Evolutionary conservation across 768 basidiomycete genomes (phyloP).

Genomic region (Amanita thiersii): DNA sequence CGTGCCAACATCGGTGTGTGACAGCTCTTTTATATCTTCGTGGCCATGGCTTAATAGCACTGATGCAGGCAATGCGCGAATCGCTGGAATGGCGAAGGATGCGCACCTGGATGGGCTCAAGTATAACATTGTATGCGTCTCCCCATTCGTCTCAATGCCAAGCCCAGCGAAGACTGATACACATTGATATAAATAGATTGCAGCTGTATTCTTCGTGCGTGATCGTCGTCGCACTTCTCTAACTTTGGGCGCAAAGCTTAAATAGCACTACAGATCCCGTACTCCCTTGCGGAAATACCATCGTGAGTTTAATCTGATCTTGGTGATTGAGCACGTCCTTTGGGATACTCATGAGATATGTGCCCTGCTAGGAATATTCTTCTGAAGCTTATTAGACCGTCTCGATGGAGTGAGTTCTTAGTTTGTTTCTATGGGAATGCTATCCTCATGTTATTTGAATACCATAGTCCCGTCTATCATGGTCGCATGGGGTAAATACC

Average conservation of each 20-base stretch:
- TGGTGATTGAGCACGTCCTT: neutral
- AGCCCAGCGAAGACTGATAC: conserved; percentile 5
- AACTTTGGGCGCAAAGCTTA: neutral
- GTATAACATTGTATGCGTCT: conserved; percentile 17
- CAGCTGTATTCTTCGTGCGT: conserved; percentile 20
- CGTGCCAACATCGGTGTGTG: conserved; percentile 18
- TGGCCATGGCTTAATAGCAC: neutral
- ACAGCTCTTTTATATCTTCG: neutral
- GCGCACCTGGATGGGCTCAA: conserved; percentile 16
- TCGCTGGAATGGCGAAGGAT: conserved; percentile 20
- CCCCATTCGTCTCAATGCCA: neutral
- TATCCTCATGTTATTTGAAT: neutral
- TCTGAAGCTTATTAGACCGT: conserved; percentile 18
- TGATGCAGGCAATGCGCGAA: conserved; percentile 15
- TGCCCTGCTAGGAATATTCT: conserved; percentile 14
- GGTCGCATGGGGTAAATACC: conserved; percentile 17
- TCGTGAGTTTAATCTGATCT: conserved; percentile 15
- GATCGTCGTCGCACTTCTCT: neutral
- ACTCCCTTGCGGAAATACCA: conserved; percentile 19
- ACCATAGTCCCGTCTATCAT: conserved; percentile 17
- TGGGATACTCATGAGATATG: no score
- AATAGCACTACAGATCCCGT: conserved; percentile 16
- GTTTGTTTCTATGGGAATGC: neutral
- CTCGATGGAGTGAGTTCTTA: conserved; percentile 17
- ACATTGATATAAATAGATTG: conserved; percentile 9